Evolutionary conservation across 345 rosid genomes (phyloP).

Genomic region (Dimocarpus longan): DNA sequence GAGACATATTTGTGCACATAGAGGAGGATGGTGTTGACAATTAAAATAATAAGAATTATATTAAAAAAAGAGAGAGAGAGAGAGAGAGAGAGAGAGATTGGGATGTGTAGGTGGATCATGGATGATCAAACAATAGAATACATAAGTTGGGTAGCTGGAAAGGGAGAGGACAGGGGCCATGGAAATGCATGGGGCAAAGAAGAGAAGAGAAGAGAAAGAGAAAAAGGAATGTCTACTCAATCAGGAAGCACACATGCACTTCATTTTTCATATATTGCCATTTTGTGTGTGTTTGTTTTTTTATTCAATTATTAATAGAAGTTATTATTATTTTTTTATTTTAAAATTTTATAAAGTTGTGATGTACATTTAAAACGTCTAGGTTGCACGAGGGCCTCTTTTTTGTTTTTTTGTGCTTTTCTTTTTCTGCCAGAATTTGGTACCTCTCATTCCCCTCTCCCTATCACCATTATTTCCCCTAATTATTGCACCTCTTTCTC

Average conservation of each 20-base stretch:
- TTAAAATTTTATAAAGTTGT: constrained; percentile 30
- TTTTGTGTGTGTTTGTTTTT: neutral
- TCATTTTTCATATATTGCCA: neutral
- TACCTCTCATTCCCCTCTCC: constrained; percentile 8
- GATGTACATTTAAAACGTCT: constrained; percentile 40
- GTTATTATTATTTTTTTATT: neutral
- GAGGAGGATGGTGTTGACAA: neutral
- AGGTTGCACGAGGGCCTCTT: constrained; percentile 87
- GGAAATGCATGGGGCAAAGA: neutral
- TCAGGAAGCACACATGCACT: neutral
- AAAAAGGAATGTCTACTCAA: constrained; percentile 3
- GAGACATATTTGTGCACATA: neutral
- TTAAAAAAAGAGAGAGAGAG: neutral
- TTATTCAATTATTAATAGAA: neutral
- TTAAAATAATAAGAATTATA: no score
- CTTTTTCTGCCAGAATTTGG: constrained; percentile 20
- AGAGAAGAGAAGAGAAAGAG: neutral
- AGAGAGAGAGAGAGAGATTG: neutral
- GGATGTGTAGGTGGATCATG: neutral
- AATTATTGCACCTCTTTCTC: constrained; percentile 21
- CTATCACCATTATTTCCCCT: constrained; percentile 12
- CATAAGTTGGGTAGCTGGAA: neutral
- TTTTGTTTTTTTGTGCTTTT: constrained; percentile 52
- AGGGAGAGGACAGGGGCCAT: constrained; percentile 5
- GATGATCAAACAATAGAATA: neutral